A percentile compares a stretch with the other conserved stretches of the same genome.
phyloP scores from a whole-genome alignment of 768 basidiomycete genomes.

The Amylocystis lapponica region DNA sequence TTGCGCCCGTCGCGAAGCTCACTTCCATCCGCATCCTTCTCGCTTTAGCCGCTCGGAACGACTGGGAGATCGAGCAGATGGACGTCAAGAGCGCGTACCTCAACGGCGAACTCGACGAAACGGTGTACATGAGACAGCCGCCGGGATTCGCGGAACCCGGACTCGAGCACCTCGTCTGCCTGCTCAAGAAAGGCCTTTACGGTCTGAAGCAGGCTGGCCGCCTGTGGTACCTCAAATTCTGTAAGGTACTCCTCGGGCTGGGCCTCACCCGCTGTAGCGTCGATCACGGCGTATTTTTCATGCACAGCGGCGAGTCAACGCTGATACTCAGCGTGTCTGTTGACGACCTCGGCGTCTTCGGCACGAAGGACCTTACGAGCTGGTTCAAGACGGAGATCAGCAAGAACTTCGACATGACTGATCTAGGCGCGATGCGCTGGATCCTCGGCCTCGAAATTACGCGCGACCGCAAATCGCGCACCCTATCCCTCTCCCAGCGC shows the following conservation, averaged over 20 bases:
- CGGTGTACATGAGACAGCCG: slow-evolving; percentile 13
- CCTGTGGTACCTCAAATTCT: slow-evolving; percentile 13
- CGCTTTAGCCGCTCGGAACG: slow-evolving; percentile 18
- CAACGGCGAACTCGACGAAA: slow-evolving; percentile 15
- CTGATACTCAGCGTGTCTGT: neutral
- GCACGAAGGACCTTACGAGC: neutral
- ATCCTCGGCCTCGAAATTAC: slow-evolving; percentile 8
- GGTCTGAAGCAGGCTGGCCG: slow-evolving; percentile 9
- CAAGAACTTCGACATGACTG: slow-evolving; percentile 1
- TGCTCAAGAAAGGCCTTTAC: slow-evolving; percentile 3
- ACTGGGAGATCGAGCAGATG: slow-evolving; percentile 26
- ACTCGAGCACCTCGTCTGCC: slow-evolving; percentile 3
- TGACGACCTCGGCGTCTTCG: slow-evolving; percentile 3
- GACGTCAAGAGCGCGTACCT: slow-evolving; percentile 30
- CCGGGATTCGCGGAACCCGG: neutral
- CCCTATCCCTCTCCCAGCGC: slow-evolving; percentile 10
- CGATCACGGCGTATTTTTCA: slow-evolving; percentile 12
- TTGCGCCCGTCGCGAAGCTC: slow-evolving; percentile 24
- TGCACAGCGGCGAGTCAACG: neutral
- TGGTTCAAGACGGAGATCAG: slow-evolving; percentile 1
- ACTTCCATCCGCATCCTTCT: slow-evolving; percentile 25
- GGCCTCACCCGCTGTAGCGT: slow-evolving; percentile 5
- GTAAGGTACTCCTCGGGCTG: slow-evolving; percentile 7
- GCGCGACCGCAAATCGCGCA: slow-evolving; percentile 4
- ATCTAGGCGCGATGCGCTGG: neutral